A percentile compares a stretch with the other conserved stretches of the same genome.
Evolutionary conservation across 352 stramenopile genomes (phyloP).

Genomic region (Phytophthora kernoviae): DNA sequence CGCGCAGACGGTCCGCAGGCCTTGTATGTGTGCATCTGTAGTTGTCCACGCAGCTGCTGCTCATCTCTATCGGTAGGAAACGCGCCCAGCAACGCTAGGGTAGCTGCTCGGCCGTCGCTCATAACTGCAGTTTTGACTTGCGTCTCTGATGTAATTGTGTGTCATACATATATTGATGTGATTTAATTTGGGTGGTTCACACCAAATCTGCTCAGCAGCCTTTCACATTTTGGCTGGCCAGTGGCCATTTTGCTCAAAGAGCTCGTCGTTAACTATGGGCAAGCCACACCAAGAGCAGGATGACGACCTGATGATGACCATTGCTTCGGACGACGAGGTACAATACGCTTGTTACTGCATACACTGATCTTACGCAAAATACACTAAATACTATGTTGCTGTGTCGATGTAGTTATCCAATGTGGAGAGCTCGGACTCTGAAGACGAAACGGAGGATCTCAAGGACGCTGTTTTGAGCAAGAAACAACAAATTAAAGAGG

Average conservation of each 20-base stretch:
- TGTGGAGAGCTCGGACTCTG: constrained; percentile 78
- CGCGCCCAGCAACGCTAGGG: too few species aligned
- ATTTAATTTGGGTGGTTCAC: too few species aligned
- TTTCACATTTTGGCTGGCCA: constrained; percentile 1
- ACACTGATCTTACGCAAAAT: not conserved
- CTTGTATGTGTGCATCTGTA: too few species aligned
- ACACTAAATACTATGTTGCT: not conserved
- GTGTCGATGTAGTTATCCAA: constrained; percentile 47
- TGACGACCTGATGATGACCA: constrained; percentile 89
- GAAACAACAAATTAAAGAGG: constrained; percentile 53
- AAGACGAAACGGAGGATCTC: constrained; percentile 47
- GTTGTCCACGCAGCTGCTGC: too few species aligned
- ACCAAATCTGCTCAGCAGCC: not conserved
- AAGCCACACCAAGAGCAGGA: constrained; percentile 41
- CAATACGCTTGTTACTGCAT: not conserved
- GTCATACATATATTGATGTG: too few species aligned
- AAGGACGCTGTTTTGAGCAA: constrained; percentile 76
- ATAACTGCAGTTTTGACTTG: too few species aligned
- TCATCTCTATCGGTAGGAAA: too few species aligned
- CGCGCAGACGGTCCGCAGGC: too few species aligned
- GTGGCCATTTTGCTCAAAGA: constrained; percentile 9
- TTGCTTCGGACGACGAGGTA: constrained; percentile 87
- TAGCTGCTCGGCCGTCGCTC: too few species aligned
- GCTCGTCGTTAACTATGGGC: constrained; percentile 13
- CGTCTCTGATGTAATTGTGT: too few species aligned